Percentiles rank a stretch among this genome's conserved stretches.
phyloP scores from a whole-genome alignment of 306 rosid genomes.

The Adenanthera pavonina region DNA sequence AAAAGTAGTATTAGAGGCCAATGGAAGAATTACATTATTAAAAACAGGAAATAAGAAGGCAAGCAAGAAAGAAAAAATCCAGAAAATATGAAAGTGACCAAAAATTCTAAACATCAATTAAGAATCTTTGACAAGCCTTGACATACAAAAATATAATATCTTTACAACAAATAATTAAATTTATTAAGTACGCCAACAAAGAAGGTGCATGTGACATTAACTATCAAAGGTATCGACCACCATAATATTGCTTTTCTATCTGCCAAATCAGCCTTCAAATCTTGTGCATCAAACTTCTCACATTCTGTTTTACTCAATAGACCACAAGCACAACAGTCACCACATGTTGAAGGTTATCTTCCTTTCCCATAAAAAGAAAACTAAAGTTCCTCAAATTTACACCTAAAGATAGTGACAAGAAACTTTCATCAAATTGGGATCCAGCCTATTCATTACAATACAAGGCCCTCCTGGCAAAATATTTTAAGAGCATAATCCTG shows the following conservation, averaged over 20 bases:
- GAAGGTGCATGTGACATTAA: constrained; percentile 2
- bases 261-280: constrained; percentile 24
- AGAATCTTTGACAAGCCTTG: constrained; percentile 23
- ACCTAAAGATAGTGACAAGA: constrained; percentile 20
- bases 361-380: background rate
- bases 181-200: constrained; percentile 7
- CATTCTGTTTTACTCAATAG: background rate
- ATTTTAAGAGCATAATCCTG: constrained; percentile 9
- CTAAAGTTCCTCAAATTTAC: constrained; percentile 9
- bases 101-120: constrained; percentile 29
- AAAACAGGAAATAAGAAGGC: background rate
- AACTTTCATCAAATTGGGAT: background rate
- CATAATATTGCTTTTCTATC: background rate
- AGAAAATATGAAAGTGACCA: constrained; percentile 4
- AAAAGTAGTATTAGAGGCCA: constrained; percentile 39
- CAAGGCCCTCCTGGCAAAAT: constrained; percentile 2
- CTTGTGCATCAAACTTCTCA: constrained; percentile 9
- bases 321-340: constrained; percentile 14
- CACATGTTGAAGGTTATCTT: background rate
- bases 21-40: constrained; percentile 23
- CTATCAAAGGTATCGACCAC: background rate
- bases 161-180: background rate
- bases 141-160: constrained; percentile 6
- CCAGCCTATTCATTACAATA: constrained; percentile 16
- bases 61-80: constrained; percentile 5